Evolutionary conservation across 805 yeast genomes (phyloP).

Genomic region (Saccharomyces jurei): DNA sequence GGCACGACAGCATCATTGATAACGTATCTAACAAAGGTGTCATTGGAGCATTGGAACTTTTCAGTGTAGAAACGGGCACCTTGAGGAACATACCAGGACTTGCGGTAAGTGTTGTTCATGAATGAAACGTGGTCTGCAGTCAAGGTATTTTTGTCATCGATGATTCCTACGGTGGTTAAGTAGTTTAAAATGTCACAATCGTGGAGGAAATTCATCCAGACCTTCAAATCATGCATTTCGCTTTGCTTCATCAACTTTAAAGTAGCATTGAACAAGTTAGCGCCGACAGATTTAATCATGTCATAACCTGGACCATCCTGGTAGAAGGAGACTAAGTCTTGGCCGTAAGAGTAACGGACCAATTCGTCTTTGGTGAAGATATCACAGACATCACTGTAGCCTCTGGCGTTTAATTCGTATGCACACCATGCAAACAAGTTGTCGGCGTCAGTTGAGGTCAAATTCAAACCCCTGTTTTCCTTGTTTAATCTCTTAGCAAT

Average conservation of each 20-base stretch:
- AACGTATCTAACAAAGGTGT: constrained; percentile 40
- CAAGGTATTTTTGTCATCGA: constrained; percentile 31
- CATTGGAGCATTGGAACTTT: constrained; percentile 36
- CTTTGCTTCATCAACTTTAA: constrained; percentile 43
- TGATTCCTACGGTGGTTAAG: constrained; percentile 56
- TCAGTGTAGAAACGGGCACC: constrained; percentile 48
- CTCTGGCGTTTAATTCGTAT: constrained; percentile 63
- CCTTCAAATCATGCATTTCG: constrained; percentile 41
- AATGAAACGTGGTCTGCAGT: constrained; percentile 40
- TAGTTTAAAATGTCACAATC: constrained; percentile 60
- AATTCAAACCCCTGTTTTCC: constrained; percentile 45
- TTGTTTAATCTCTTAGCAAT: constrained; percentile 53
- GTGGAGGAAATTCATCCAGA: constrained; percentile 68
- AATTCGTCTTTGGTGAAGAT: constrained; percentile 63
- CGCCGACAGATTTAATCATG: constrained; percentile 50
- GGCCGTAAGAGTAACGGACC: constrained; percentile 50
- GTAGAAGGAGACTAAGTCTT: constrained; percentile 54
- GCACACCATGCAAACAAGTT: constrained; percentile 59
- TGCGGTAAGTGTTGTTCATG: constrained; percentile 38
- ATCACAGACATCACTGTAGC: constrained; percentile 60
- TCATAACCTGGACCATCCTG: constrained; percentile 57
- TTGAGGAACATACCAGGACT: constrained; percentile 47
- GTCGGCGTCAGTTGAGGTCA: constrained; percentile 46
- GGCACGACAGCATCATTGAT: constrained; percentile 51
- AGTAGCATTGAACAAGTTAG: constrained; percentile 46